Evolutionary conservation across 768 basidiomycete species (phyloP).

Genomic region (Termitomyces eurrhizus): DNA sequence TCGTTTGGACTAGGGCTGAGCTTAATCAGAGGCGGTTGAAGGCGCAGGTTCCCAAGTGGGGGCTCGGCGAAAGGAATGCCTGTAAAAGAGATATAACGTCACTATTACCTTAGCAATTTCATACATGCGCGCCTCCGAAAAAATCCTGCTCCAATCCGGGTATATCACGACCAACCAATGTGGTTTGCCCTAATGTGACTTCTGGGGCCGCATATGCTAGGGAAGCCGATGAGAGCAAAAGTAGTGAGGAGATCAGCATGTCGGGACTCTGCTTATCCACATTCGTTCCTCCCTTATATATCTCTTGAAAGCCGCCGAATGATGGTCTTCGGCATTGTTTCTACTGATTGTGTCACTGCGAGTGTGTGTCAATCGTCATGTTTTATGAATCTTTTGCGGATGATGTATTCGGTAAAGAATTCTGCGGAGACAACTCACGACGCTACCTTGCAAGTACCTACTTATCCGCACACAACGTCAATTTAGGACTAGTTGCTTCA

Average conservation of each 20-base stretch:
- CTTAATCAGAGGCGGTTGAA: slow-evolving; percentile 20
- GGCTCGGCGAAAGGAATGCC: slow-evolving; percentile 55
- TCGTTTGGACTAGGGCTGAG: slow-evolving; percentile 34
- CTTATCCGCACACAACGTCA: background rate
- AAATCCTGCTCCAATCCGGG: slow-evolving; percentile 36
- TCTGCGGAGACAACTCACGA: too few relatives aligned
- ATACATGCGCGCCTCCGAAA: slow-evolving; percentile 37
- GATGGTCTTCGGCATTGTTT: background rate
- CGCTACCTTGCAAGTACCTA: too few relatives aligned
- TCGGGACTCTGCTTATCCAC: background rate
- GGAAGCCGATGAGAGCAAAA: slow-evolving; percentile 2
- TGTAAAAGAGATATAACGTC: slow-evolving; percentile 10
- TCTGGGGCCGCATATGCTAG: slow-evolving; percentile 24
- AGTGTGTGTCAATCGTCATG: background rate
- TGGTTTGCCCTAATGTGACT: slow-evolving; percentile 35
- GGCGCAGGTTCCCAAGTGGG: slow-evolving; percentile 43
- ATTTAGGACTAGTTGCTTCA: background rate
- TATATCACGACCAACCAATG: slow-evolving; percentile 32
- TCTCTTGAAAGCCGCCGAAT: background rate
- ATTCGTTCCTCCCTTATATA: background rate
- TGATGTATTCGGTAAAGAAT: background rate
- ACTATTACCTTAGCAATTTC: background rate
- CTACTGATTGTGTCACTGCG: background rate
- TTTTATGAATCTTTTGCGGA: background rate
- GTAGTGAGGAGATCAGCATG: slow-evolving; percentile 1